These are phyloP conservation scores for Fusarium anguioides DNA, from an alignment of 2,329 filamentous ascomycete genomes.

Conservation along the genomic window DNA sequence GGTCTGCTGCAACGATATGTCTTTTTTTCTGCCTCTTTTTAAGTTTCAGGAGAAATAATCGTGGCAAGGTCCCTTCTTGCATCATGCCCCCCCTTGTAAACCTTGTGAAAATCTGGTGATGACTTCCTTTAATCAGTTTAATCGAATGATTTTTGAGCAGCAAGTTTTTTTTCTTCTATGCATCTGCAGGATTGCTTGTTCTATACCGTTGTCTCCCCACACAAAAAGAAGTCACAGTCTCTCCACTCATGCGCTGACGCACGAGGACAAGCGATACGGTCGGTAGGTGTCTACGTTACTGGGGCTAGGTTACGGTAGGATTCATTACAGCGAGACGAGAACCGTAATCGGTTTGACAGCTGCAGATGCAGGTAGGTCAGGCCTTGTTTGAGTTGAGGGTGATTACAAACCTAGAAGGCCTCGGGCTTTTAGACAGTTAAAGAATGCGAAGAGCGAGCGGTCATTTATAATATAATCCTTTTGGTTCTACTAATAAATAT, in stretches of 20 bases:
- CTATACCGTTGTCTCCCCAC: conserved; percentile 19
- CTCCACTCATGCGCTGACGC: conserved; percentile 11
- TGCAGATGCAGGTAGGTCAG: not conserved
- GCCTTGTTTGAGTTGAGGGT: not conserved
- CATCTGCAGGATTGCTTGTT: conserved; percentile 6
- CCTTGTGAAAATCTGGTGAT: conserved; percentile 1
- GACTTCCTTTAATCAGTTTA: conserved; percentile 1
- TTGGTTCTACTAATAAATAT: not conserved
- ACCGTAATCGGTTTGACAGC: conserved; percentile 2
- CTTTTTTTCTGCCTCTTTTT: not conserved
- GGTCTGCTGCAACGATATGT: not conserved
- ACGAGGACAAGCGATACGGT: conserved; percentile 17
- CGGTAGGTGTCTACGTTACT: not conserved
- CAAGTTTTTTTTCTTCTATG: not conserved
- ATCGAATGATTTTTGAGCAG: conserved; percentile 22
- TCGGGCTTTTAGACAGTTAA: conserved; percentile 5
- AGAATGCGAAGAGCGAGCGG: not conserved
- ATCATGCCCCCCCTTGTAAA: conserved; percentile 9
- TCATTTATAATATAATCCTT: conserved; percentile 4
- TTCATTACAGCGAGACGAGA: not conserved
- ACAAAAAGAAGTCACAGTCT: conserved; percentile 1
- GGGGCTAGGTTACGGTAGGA: not conserved
- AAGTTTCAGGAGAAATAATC: not conserved
- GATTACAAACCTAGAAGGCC: conserved; percentile 14
- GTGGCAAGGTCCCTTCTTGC: conserved; percentile 20